phyloP scores from a whole-genome alignment of 176 grass and related monocot species.

The Puccinellia tenuiflora region DNA sequence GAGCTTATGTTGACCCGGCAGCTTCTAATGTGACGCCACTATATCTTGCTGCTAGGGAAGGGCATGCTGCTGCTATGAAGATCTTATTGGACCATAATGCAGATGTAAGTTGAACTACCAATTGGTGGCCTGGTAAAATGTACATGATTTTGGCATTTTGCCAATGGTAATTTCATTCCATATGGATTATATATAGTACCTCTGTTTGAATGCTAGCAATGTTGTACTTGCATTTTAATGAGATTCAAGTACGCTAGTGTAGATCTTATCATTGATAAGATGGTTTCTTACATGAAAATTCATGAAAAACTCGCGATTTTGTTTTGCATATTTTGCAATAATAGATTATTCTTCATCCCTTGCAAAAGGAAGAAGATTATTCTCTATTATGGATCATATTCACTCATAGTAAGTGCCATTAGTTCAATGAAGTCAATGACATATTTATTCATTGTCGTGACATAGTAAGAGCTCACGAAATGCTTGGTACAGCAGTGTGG shows the following conservation, averaged over 20 bases:
- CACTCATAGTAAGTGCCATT: not conserved
- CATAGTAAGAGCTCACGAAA: not conserved
- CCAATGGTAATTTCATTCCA: not conserved
- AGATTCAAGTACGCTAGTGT: not conserved
- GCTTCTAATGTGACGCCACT: not conserved
- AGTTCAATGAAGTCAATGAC: not conserved
- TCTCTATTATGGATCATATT: not conserved
- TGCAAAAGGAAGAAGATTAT: not conserved
- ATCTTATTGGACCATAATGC: not conserved
- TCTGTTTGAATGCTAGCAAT: not conserved
- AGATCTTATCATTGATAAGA: not conserved
- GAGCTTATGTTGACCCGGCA: not conserved
- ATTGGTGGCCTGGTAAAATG: not conserved
- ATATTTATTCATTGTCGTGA: not conserved
- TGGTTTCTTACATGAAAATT: not conserved
- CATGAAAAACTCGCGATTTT: not conserved
- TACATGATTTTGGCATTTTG: not conserved
- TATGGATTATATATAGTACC: not conserved
- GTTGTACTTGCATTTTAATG: not conserved
- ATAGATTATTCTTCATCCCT: not conserved
- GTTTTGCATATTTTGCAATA: not conserved
- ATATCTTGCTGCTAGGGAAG: not conserved
- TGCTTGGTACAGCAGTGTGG: not conserved
- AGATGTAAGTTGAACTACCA: not conserved
- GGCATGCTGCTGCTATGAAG: not conserved